Conservation (phyloP, 2,329 filamentous ascomycete species). For the Setomelanomma holmii region DNA sequence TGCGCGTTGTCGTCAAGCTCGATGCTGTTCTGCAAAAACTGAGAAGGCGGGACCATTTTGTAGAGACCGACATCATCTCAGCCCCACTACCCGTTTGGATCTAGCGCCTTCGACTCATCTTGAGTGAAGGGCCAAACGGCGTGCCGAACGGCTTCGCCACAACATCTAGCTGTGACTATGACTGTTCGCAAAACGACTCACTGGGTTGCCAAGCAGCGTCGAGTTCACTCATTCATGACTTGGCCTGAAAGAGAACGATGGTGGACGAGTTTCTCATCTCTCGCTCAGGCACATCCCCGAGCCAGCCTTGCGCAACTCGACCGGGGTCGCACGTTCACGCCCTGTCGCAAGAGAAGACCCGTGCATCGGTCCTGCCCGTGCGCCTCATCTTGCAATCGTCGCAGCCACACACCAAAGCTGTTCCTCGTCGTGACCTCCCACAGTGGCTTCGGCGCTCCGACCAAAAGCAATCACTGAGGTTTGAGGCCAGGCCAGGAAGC, state of each 20-base stretch:
- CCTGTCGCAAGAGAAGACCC: conserved; percentile 1
- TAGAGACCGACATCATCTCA: conserved; percentile 32
- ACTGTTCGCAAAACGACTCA: conserved; percentile 8
- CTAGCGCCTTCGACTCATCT: conserved; percentile 34
- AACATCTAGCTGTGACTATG: background rate
- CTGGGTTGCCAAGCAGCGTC: background rate
- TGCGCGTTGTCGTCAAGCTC: conserved; percentile 14
- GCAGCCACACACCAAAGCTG: background rate
- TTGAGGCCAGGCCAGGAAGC: background rate
- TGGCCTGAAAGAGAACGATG: background rate
- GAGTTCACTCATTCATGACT: background rate
- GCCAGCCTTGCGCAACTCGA: conserved; percentile 10
- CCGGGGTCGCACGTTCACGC: conserved; percentile 13
- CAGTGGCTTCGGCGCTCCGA: background rate
- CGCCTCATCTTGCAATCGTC: conserved; percentile 5
- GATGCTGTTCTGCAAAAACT: conserved; percentile 28
- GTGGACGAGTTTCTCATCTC: background rate
- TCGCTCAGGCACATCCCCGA: conserved; percentile 20
- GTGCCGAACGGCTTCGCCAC: conserved; percentile 9
- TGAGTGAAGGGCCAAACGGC: conserved; percentile 15
- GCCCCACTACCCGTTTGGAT: conserved; percentile 27
- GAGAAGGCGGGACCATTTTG: conserved; percentile 32
- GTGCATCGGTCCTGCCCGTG: conserved; percentile 2
- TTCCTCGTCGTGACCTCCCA: background rate
- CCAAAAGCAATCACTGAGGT: background rate